These are phyloP conservation scores for Curvularia spicifera DNA, from an alignment of 2,329 filamentous ascomycete species.

Conservation along the genomic window DNA sequence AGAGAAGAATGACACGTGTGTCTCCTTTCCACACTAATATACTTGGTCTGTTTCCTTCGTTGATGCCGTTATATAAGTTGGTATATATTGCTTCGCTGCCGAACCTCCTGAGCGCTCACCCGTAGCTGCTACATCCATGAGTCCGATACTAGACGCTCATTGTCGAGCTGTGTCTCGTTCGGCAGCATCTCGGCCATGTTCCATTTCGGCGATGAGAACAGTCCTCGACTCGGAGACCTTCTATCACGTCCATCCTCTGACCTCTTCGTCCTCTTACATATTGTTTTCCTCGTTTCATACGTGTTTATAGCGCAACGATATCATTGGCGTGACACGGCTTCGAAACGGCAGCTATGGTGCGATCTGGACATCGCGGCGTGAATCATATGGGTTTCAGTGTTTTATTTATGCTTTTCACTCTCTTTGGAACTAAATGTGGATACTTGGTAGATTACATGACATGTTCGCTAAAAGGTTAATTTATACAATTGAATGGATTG, in stretches of 20 bases:
- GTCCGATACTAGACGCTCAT: neutral
- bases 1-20: neutral
- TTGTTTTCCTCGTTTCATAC: neutral
- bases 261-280: neutral
- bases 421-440: slow-evolving; percentile 1
- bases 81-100: neutral
- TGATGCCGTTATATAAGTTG: neutral
- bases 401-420: neutral
- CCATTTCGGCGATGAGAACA: neutral
- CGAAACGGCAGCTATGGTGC: neutral
- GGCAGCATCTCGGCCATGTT: neutral
- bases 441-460: slow-evolving; percentile 1
- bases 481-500: neutral
- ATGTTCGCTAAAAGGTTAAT: neutral
- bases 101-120: neutral
- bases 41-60: neutral
- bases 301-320: slow-evolving; percentile 5
- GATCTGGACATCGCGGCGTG: slow-evolving; percentile 1
- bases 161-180: neutral
- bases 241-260: neutral
- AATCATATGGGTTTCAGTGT: neutral
- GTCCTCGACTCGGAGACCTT: neutral
- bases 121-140: neutral
- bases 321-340: slow-evolving; percentile 3
- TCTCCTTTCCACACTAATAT: neutral